Base-by-base conservation (phyloP, 495 filamentous ascomycete species). In the Oleoguttula mirabilis region DNA sequence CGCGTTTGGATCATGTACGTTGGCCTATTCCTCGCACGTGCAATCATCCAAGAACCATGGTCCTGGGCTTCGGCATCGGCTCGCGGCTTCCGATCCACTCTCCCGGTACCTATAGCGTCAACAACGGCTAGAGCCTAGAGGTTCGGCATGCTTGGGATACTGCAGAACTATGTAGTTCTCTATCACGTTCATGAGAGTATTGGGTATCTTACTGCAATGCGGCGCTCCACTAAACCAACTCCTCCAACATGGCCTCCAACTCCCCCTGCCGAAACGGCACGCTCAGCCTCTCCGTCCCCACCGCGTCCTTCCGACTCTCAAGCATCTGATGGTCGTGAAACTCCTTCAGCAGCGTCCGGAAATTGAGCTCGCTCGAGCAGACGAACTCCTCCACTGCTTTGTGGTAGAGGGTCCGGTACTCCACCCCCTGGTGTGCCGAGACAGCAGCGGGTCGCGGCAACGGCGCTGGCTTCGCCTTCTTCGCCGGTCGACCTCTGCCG, bases 251-350 rank as follows among this genome's bases (percentile, higher is more conserved):
- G 7, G 69, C 76, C 61, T 94, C 88, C 55, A 96, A 72, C 57
- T 96, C 90, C 45, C 94, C 85, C 49, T 77, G 80, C 41, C 80
- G 71, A 55, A 94, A 80, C 4, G 90, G 92, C 11, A 94, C 76
- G 38, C 80, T 81, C 23, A 98, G 61, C 11, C 88, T 66, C 55
- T 96, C 92, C 24, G 79, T 82, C 0, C 90, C 90, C 41, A 81
- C 66, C 2, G 70, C 72, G 66, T 96, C 88, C 63, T 86, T 88
- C 46, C 79, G 75, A 40, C 78, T 85, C 16, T 80, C 81, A 45
- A 98, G 76, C 80, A 96, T 96, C 54, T 94, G 84, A 63, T 98
- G 90, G 52, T 98, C 90, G 56, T 93, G 83, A 60, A 98, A 85
- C 73, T 98, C 90, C 64, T 95, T 96, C 54, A 98, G 59, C 60